Conservation (phyloP, 2,329 filamentous ascomycete species). For the Cladosporium colombiae region DNA sequence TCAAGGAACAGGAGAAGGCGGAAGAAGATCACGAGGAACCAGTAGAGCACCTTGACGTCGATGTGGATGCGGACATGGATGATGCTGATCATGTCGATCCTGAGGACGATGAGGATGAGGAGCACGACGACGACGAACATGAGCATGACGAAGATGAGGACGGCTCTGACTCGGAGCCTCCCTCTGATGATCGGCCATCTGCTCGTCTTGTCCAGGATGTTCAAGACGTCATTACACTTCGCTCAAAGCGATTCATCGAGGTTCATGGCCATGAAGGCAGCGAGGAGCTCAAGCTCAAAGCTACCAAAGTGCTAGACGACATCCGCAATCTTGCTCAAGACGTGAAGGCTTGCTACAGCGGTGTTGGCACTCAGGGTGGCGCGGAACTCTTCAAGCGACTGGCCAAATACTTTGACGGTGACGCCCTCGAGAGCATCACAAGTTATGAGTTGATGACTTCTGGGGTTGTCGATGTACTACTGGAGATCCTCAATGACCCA, state of each 20-base stretch:
- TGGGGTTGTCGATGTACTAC: conserved; percentile 79
- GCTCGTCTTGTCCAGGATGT: conserved; percentile 49
- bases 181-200: conserved; percentile 43
- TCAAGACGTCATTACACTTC: conserved; percentile 70
- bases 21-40: conserved; percentile 31
- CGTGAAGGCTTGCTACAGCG: conserved; percentile 69
- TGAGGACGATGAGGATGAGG: conserved; percentile 24
- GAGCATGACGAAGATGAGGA: conserved; percentile 31
- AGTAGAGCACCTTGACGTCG: conserved; percentile 55
- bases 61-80: conserved; percentile 50
- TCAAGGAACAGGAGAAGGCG: conserved; percentile 39
- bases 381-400: conserved; percentile 70
- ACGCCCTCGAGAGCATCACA: conserved; percentile 88
- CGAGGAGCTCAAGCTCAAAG: conserved; percentile 75
- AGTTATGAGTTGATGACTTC: conserved; percentile 93
- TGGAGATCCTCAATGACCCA: conserved; percentile 77
- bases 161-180: conserved; percentile 50
- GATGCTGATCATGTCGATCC: conserved; percentile 43
- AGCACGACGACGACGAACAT: conserved; percentile 27
- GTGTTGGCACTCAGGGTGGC: conserved; percentile 46
- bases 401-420: conserved; percentile 81
- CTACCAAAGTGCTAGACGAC: conserved; percentile 70
- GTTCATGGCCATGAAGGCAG: conserved; percentile 77
- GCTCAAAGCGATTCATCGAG: conserved; percentile 81
- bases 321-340: conserved; percentile 71